Base-by-base conservation (phyloP, 306 rosid species). In the Castanospermum australe region DNA sequence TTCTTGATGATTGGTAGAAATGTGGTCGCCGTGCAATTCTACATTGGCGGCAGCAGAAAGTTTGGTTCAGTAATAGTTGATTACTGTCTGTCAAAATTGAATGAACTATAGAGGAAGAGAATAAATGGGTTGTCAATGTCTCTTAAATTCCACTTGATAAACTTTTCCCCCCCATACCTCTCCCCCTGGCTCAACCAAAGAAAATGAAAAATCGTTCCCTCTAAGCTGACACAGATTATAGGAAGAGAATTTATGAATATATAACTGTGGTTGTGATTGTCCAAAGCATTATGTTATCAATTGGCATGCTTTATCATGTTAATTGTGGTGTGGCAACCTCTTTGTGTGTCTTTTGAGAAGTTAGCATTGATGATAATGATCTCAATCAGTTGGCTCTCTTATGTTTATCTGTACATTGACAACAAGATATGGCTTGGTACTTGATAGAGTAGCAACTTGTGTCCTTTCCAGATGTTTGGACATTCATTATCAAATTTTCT, bases 131-230 rank as follows among this genome's bases (percentile, higher is more conserved):
- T n/a, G n/a, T n/a, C n/a, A n/a, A n/a, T n/a, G n/a, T n/a, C n/a
- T n/a, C n/a, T n/a, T n/a, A n/a, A n/a, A n/a, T n/a, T n/a, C n/a
- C n/a, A n/a, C n/a, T n/a, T n/a, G n/a, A n/a, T n/a, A n/a, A n/a
- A n/a, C n/a, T n/a, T n/a, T n/a, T n/a, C n/a, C n/a, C n/a, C n/a
- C n/a, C n/a, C n/a, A n/a, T n/a, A n/a, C n/a, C n/a, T n/a, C n/a
- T n/a, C n/a, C n/a, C n/a, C n/a, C n/a, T n/a, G n/a, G n/a, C n/a
- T n/a, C n/a, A n/a, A n/a, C n/a, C n/a, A n/a, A n/a, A n/a, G n/a
- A n/a, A n/a, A n/a, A 54, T 22, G 15, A 30, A 28, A 56, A 78
- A 78, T 67, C 76, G 57, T 56, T 7, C 57, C 50, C n/a, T 52
- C 68, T 7, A 52, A 54, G 59, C 22, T n/a, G 57, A 66, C n/a